Evolutionary conservation across 2,329 filamentous ascomycete species (phyloP), one percentile per base, ranked within the genome.

Genomic region (Cryphonectria naterciae): DNA sequence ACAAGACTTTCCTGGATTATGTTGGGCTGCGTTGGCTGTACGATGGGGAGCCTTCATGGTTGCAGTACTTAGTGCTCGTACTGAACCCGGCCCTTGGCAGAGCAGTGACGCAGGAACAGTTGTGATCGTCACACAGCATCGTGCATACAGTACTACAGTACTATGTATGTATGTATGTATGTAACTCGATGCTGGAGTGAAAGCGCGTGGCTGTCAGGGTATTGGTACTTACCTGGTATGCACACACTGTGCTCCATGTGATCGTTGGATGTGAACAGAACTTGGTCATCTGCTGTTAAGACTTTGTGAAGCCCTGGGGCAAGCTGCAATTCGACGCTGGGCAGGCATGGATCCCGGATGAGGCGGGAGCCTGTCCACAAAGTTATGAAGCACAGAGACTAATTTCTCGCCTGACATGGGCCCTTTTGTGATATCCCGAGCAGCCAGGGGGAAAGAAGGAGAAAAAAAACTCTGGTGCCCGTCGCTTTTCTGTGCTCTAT

Each of bases 91-190:
- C 35, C 35, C 22, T 39, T 61, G 58, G 58, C 58, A 39, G 58
- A 61, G 35, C 25, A 65, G 32, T 35, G 64, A 65, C 64, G 43
- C 64, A 54, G 64, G 64, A 65, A 65, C 64, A 19, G 64, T 37
- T 35, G 46, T 37, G 64, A 54, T 54, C 43, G n/a, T 52, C 64
- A 46, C 46, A 22, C 46, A 49, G 46, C 10, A n/a, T 49, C 46
- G 22, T 49, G 46, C 46, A 49, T 49, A 49, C 22, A 22, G 19
- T n/a, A 49, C 7, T n/a, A 22, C 17, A 28, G 13, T 17, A 32
- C 52, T 32, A 25, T 65, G 28, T 46, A 8, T 32, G 28, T 54
- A 56, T 28, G 32, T 32, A 32, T 32, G 28, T 54, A 56, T 28
- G 7, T 15, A 11, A 19, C 28, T 39, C 7, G 7, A 11, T 19